phyloP scores from a whole-genome alignment of 495 filamentous ascomycete genomes.

The Aspergillus taichungensis region DNA sequence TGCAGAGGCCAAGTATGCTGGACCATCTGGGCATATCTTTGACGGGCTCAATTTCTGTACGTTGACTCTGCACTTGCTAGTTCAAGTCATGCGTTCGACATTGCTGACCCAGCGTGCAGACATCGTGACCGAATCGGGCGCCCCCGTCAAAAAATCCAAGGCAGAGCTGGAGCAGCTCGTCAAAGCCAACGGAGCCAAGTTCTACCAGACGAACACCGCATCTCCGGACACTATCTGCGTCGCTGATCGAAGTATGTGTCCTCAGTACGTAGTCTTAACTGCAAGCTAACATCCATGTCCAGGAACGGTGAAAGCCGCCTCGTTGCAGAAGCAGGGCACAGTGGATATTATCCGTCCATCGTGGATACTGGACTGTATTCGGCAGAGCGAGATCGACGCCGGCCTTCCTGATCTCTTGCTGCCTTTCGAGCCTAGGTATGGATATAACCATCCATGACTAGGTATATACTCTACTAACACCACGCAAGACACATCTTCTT shows the following conservation, averaged over 20 bases:
- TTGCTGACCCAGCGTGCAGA: slow-evolving; percentile 25
- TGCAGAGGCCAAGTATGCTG: slow-evolving; percentile 42
- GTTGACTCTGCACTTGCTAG: slow-evolving; percentile 9
- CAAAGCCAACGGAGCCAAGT: slow-evolving; percentile 78
- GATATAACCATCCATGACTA: slow-evolving; percentile 1
- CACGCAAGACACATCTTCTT: slow-evolving; percentile 47
- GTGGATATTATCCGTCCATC: slow-evolving; percentile 65
- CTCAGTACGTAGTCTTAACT: background rate
- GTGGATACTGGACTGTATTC: slow-evolving; percentile 80
- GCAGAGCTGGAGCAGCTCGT: slow-evolving; percentile 75
- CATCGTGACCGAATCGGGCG: slow-evolving; percentile 51
- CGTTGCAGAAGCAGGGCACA: slow-evolving; percentile 60
- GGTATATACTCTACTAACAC: background rate
- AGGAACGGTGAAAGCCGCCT: slow-evolving; percentile 78
- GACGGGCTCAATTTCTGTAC: slow-evolving; percentile 70
- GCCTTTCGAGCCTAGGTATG: slow-evolving; percentile 60
- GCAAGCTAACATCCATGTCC: slow-evolving; percentile 6
- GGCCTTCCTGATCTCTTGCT: slow-evolving; percentile 48
- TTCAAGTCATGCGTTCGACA: background rate
- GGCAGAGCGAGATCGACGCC: slow-evolving; percentile 54
- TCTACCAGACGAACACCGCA: slow-evolving; percentile 64
- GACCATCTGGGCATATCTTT: slow-evolving; percentile 54
- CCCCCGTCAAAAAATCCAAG: slow-evolving; percentile 62
- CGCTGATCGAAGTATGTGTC: slow-evolving; percentile 58
- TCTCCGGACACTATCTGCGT: slow-evolving; percentile 56